Evolutionary conservation across 116 monocot genomes (phyloP).

Genomic region (Thalassia testudinum): DNA sequence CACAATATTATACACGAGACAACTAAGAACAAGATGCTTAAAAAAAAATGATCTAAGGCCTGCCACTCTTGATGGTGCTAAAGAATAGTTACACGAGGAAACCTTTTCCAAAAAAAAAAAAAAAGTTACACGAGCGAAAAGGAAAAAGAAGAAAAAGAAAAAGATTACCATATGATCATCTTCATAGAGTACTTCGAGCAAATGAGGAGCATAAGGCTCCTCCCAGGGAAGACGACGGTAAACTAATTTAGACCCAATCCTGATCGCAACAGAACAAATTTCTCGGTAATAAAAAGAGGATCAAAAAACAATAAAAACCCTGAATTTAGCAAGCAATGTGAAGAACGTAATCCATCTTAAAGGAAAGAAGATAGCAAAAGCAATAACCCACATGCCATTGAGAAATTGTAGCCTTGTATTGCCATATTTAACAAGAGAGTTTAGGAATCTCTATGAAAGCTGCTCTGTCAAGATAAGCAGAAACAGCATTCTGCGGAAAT

Average conservation of each 20-base stretch:
- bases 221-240: conserved; percentile 80
- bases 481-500: too few relatives aligned
- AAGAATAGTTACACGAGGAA: too few relatives aligned
- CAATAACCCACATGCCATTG: neutral
- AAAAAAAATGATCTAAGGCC: too few relatives aligned
- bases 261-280: conserved; percentile 10
- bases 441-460: too few relatives aligned
- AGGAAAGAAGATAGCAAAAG: neutral
- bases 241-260: conserved; percentile 57
- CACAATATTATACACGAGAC: neutral
- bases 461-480: too few relatives aligned
- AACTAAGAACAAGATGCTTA: too few relatives aligned
- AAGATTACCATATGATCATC: conserved; percentile 78
- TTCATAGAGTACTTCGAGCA: conserved; percentile 77
- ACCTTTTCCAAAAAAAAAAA: too few relatives aligned
- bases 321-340: neutral
- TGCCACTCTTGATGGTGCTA: too few relatives aligned
- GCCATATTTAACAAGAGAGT: too few relatives aligned
- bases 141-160: too few relatives aligned
- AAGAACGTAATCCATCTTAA: neutral
- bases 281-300: neutral
- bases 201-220: conserved; percentile 48
- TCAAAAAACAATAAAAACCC: neutral
- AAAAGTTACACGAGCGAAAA: too few relatives aligned
- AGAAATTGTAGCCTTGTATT: too few relatives aligned